Evolutionary conservation across 352 stramenopile genomes (phyloP).

Genomic region (Phytophthora rubi): DNA sequence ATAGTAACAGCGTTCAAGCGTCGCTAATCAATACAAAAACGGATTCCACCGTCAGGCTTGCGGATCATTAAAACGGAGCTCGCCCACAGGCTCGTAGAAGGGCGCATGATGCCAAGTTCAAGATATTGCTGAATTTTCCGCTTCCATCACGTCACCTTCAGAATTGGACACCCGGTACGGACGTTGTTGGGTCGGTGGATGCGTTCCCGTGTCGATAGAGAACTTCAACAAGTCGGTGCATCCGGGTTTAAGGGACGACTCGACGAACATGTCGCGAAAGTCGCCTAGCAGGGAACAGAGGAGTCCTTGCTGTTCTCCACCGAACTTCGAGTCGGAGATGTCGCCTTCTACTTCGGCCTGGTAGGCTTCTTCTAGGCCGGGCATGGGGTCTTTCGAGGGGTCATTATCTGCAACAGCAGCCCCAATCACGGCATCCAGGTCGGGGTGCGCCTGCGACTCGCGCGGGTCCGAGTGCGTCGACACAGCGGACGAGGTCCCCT

Average conservation of each 20-base stretch:
- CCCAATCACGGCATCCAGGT: no score
- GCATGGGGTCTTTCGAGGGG: no score
- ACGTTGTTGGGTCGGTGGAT: conserved; percentile 5
- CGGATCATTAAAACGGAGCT: conserved; percentile 3
- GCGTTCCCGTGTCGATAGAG: conserved; percentile 9
- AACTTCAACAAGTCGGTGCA: conserved; percentile 7
- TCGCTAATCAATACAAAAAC: conserved; percentile 18
- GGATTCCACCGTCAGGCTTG: conserved; percentile 1
- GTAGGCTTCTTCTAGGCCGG: not conserved
- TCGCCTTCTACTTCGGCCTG: not conserved
- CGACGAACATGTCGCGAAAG: not conserved
- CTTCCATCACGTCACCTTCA: conserved; percentile 14
- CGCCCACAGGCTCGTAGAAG: not conserved
- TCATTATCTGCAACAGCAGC: no score
- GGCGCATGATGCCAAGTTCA: not conserved
- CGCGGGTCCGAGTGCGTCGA: no score
- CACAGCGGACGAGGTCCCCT: no score
- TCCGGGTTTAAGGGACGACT: not conserved
- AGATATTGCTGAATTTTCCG: conserved; percentile 8
- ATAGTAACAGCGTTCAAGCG: conserved; percentile 10
- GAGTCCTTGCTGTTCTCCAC: not conserved
- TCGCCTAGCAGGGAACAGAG: not conserved
- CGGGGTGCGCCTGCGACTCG: no score
- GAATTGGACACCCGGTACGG: conserved; percentile 11
- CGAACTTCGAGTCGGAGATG: not conserved